Base-by-base conservation (phyloP, 2,329 filamentous ascomycete genomes). In the Diaporthe citriasiana region DNA sequence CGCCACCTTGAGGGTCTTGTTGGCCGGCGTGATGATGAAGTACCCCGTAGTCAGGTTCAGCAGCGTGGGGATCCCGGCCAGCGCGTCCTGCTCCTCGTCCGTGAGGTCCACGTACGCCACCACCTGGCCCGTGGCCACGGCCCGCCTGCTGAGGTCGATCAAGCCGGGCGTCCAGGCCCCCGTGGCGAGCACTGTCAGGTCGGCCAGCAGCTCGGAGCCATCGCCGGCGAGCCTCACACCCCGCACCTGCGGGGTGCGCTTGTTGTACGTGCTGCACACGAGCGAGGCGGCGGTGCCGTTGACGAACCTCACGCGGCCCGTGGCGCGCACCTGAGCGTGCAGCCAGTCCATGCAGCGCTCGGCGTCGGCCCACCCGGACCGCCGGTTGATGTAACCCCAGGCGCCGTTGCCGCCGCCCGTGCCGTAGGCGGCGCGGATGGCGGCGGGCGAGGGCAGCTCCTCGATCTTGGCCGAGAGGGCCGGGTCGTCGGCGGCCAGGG, bases 111-210 rank as follows among this genome's bases (percentile, higher is more conserved):
- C 85, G 84, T 97, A 98, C 17, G 89, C 93, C 35, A 98, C 81
- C 0, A 90, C 89, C 79, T 98, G 96, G 19, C 94, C 96, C 0
- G 95, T 97, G 3, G 95, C 93, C 76, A 93, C 89, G 51, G 92
- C 92, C 57, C 93, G 90, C 35, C 94, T 94, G 60, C 92, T 87
- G 0, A 98, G 86, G 82, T 98, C 93, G 72, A 98, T 84, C 30
- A 98, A 87, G 1, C 89, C 88, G 3, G 92, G 90, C 2, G 94
- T 94, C 95, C 96, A 98, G 6, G 96, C 95, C 22, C 96, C 96
- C 0, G 95, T 92, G 0, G 96, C 95, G 3, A 97, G 87, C 72
- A 98, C 87, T 45, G 94, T 92, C 10, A 97, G 87, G 74, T 94
- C 93, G 5, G 84, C 84, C 27, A 80, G 78, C 4, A 86, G 77